phyloP scores from a whole-genome alignment of 2,329 filamentous ascomycete genomes.

The Didymella segeticola region DNA sequence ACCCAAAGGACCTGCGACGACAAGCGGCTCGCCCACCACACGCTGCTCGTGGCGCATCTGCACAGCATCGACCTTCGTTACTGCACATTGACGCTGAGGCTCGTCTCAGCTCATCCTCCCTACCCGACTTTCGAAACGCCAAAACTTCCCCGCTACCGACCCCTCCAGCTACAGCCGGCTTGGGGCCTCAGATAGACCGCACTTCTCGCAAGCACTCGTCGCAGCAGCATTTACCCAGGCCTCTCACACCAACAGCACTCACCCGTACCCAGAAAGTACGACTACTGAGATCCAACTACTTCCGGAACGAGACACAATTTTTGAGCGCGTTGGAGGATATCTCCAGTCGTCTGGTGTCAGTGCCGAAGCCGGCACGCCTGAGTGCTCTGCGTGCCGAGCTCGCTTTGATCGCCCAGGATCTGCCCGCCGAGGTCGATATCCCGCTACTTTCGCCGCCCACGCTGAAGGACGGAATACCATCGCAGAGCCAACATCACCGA shows the following conservation, averaged over 20 bases:
- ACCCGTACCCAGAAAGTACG: slow-evolving; percentile 72
- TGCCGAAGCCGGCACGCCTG: slow-evolving; percentile 80
- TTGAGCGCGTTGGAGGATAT: slow-evolving; percentile 81
- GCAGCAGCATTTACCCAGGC: slow-evolving; percentile 62
- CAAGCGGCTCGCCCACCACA: slow-evolving; percentile 35
- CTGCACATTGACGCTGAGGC: slow-evolving; percentile 66
- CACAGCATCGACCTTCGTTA: slow-evolving; percentile 54
- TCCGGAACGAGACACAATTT: slow-evolving; percentile 81
- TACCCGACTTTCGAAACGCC: slow-evolving; percentile 67
- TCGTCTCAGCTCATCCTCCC: slow-evolving; percentile 70
- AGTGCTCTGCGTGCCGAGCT: slow-evolving; percentile 83
- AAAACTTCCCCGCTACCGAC: slow-evolving; percentile 50
- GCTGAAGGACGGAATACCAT: slow-evolving; percentile 73
- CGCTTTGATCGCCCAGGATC: slow-evolving; percentile 78
- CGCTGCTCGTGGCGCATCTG: slow-evolving; percentile 32
- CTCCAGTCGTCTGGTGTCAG: slow-evolving; percentile 81
- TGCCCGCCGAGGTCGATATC: slow-evolving; percentile 84
- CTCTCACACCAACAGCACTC: slow-evolving; percentile 67
- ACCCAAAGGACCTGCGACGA: slow-evolving; percentile 38
- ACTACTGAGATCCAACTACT: slow-evolving; percentile 80
- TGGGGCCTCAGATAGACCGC: slow-evolving; percentile 45
- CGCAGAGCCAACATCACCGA: slow-evolving; percentile 78
- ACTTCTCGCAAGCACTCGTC: slow-evolving; percentile 61
- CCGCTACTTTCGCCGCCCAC: slow-evolving; percentile 81
- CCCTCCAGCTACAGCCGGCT: slow-evolving; percentile 51